Evolutionary conservation across 331 rosid genomes (phyloP), one percentile per base, ranked within the genome.

Genomic region (Dryas integrifolia): DNA sequence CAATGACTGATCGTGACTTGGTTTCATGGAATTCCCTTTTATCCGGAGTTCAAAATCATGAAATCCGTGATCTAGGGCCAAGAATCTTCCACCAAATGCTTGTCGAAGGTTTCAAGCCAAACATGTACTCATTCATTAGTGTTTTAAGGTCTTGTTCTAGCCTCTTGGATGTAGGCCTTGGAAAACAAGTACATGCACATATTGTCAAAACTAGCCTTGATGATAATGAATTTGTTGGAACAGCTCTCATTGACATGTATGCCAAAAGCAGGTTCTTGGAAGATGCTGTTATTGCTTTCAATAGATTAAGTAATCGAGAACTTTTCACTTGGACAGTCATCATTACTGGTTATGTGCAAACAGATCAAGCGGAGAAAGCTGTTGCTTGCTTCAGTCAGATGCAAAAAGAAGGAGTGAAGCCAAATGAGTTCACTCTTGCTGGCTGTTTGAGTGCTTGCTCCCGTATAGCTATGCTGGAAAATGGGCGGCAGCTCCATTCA

Each of bases 381-480:
- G 55, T 88, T 58, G 76, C 67, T 66, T 72, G 70, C 71, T 72
- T 84, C 74, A 78, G 61, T 69, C 65, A 74, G 58, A 86, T 88
- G 93, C 89, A 59, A 74, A 73, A 55, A 77, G 89, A 80, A 84
- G 90, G 90, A 24, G 46, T 88, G 10, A 86, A 79, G 77, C 90
- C 90, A 39, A 88, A 88, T 26, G 90, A 84, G 67, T 88, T 80
- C 79, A 82, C 86, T 30, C 49, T 88, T 18, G 83, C 90, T 63
- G 74, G 87, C 63, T 86, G 93, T 80, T 84, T 86, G 79, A 75
- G 85, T 84, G 87, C 87, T 79, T 86, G 90, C 80, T 84, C 89
- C 53, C 81, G 40, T 51, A 72, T 86, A 63, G 77, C 93, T 55
- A 75, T 85, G 51, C 66, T 80, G 58, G 87, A 79, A 81, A 81